Conservation (phyloP, 1,284 basidiomycete species). For the Heterobasidion parviporum region DNA sequence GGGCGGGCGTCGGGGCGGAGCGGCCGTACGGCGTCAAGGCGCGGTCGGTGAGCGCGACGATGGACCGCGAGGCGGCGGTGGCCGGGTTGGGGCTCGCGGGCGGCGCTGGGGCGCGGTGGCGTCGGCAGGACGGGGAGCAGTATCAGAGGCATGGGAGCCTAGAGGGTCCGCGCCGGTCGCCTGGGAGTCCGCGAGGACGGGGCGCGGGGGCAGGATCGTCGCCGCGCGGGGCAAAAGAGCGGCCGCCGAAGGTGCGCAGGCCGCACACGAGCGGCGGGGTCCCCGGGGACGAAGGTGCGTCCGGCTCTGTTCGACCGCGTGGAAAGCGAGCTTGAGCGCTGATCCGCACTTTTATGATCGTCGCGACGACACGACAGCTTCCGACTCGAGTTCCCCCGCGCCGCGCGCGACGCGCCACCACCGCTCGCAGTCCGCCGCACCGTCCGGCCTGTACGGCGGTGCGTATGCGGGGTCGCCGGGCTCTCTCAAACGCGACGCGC, state of each 20-base stretch:
- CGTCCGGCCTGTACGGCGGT: neutral
- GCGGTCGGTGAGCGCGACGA: slow-evolving; percentile 9
- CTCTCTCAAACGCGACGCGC: too few relatives aligned
- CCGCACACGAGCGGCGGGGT: neutral
- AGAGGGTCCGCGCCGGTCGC: neutral
- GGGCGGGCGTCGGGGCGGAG: slow-evolving; percentile 5
- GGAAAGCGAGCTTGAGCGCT: too few relatives aligned
- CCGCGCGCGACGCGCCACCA: slow-evolving; percentile 4
- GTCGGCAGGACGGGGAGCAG: neutral
- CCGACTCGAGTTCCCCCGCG: neutral
- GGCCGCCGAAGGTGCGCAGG: neutral
- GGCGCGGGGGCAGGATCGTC: neutral
- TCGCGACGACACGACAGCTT: too few relatives aligned
- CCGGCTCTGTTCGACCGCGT: neutral
- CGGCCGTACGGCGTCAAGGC: slow-evolving; percentile 4
- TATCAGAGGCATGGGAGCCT: neutral
- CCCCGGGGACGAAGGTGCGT: neutral
- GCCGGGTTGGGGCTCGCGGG: neutral
- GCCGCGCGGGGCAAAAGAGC: neutral
- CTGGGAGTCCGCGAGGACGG: neutral
- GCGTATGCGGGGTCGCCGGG: too few relatives aligned
- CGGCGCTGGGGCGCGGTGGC: neutral
- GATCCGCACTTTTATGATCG: too few relatives aligned
- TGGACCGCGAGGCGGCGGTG: neutral
- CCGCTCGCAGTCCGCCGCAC: slow-evolving; percentile 12